Conservation (phyloP, 306 rosid species). For the Malus sieversii region DNA sequence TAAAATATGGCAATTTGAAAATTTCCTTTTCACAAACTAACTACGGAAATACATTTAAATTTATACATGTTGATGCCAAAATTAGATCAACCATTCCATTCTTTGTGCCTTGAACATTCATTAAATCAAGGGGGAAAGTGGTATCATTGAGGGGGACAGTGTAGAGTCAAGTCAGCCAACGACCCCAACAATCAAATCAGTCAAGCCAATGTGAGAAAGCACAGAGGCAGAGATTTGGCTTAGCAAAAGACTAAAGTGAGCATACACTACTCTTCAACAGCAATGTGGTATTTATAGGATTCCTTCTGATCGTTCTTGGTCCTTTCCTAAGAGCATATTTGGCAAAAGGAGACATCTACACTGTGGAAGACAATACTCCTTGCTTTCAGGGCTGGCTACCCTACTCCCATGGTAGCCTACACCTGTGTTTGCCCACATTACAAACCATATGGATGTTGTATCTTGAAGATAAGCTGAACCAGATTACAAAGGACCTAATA, state of each 20-base stretch:
- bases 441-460: no score
- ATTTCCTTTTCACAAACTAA: not conserved
- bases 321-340: no score
- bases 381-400: no score
- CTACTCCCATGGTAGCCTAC: no score
- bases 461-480: no score
- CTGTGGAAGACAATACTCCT: no score
- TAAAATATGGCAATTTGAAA: not conserved
- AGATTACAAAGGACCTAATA: no score
- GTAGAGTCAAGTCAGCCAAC: not conserved
- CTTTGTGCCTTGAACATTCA: not conserved
- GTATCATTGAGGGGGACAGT: not conserved
- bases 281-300: no score
- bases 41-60: not conserved
- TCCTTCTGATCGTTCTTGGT: no score
- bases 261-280: not conserved
- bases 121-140: not conserved
- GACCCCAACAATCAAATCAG: not conserved
- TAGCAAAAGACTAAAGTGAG: not conserved
- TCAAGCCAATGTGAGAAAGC: not conserved
- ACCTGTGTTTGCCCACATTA: no score
- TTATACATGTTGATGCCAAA: not conserved
- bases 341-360: no score
- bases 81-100: not conserved
- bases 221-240: not conserved